Evolutionary conservation across 2,329 filamentous ascomycete species (phyloP), one percentile per base, ranked within the genome.

Genomic region (Laburnicola sp.): DNA sequence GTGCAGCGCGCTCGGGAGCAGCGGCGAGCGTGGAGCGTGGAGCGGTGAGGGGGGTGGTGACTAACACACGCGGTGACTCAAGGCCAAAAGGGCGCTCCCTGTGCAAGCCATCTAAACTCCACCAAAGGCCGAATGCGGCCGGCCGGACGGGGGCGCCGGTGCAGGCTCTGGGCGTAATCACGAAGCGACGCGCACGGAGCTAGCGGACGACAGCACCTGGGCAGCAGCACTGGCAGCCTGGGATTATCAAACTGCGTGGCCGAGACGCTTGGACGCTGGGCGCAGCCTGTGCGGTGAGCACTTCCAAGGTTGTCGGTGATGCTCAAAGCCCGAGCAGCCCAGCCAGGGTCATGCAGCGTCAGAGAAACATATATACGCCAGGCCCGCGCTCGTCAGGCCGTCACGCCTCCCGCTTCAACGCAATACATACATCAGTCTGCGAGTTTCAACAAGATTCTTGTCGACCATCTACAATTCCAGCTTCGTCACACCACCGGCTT

Each of bases 281-380:
- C 32, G 31, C 59, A 57, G 62, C 45, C 58, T 62, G 55, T 57
- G 54, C 62, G 62, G 62, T 65, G 59, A 50, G 43, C 43, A 31
- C 43, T n/a, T n/a, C n/a, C n/a, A n/a, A n/a, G n/a, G n/a, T 45
- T 38, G 42, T 51, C 48, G 60, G 62, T 59, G 62, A 58, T 57
- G 58, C 53, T 56, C 57, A n/a, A 57, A 60, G 45, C 60, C 61
- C 62, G 63, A 63, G 56, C 37, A 50, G 56, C 57, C 59, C 63
- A 60, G 56, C 54, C 62, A n/a, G 47, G 62, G 57, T 64, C 65
- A 62, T 67, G 54, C 60, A 59, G 45, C 60, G 56, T 56, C 55
- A 57, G 57, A 50, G 55, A 53, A 68, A 66, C 69, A 69, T 68
- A 70, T 64, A 68, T 60, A 64, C 59, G 60, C 31, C 58, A 54